These are phyloP conservation scores for Botrytis galanthina DNA, from an alignment of 2,329 filamentous ascomycete genomes.

Conservation along the genomic window DNA sequence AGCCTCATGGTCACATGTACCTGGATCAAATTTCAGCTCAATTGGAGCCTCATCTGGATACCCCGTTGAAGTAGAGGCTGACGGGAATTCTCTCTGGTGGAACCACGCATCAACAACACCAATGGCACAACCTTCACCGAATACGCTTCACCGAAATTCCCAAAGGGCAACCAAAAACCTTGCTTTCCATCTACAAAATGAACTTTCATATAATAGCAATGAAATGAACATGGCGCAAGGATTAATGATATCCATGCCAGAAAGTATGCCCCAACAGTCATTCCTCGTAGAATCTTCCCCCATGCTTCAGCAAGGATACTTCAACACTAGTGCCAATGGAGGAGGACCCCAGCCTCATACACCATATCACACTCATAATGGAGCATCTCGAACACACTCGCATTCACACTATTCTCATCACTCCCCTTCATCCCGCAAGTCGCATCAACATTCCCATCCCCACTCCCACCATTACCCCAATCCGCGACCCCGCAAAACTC, in stretches of 20 bases:
- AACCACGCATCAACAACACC: conserved; percentile 33
- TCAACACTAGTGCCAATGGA: not conserved
- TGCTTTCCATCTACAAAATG: conserved; percentile 36
- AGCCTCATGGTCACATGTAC: conserved; percentile 31
- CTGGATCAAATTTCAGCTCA: conserved; percentile 23
- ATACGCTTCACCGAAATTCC: conserved; percentile 30
- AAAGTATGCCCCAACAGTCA: conserved; percentile 26
- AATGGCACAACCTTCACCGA: conserved; percentile 34
- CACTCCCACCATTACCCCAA: not conserved
- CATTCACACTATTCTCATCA: conserved; percentile 20
- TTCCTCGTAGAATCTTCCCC: conserved; percentile 29
- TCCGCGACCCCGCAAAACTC: conserved; percentile 12
- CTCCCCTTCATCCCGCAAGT: conserved; percentile 19
- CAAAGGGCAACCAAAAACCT: conserved; percentile 34
- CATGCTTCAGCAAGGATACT: conserved; percentile 27
- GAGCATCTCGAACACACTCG: conserved; percentile 14
- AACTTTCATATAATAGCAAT: conserved; percentile 30
- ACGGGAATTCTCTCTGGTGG: conserved; percentile 34
- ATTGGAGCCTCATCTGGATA: conserved; percentile 23
- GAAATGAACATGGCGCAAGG: conserved; percentile 28
- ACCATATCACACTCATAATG: conserved; percentile 10
- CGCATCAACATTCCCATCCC: not conserved
- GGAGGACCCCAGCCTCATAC: conserved; percentile 16
- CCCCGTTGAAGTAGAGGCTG: conserved; percentile 22
- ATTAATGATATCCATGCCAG: conserved; percentile 37